Conservation (phyloP, 75 land plant species). For the Pseudotsuga menziesii region DNA sequence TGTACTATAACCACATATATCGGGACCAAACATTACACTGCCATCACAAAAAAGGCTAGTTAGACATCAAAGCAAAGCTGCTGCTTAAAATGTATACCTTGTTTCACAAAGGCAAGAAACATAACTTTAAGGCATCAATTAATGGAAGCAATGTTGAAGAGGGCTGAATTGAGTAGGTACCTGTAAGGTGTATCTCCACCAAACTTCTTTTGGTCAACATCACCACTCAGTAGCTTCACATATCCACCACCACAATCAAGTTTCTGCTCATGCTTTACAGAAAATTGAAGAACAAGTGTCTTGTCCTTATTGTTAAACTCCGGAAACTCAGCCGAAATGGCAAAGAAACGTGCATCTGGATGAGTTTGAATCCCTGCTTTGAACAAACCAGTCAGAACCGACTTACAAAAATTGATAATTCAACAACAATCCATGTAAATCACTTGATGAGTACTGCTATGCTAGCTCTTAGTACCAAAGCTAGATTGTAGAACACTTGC, state of each 20-base stretch:
- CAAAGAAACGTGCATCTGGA: constrained; percentile 47
- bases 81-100: no score
- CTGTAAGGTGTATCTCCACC: constrained; percentile 67
- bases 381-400: background rate
- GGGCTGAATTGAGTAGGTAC: constrained; percentile 5
- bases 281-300: constrained; percentile 53
- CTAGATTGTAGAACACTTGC: no score
- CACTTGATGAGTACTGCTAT: no score
- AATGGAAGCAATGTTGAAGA: background rate
- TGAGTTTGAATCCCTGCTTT: constrained; percentile 52
- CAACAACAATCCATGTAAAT: background rate
- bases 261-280: constrained; percentile 61
- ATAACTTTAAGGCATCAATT: background rate
- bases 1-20: constrained; percentile 62
- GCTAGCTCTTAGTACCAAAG: no score
- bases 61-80: background rate
- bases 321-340: constrained; percentile 46
- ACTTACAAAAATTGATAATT: background rate
- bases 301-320: constrained; percentile 49
- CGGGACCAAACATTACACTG: constrained; percentile 81
- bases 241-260: constrained; percentile 72
- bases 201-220: constrained; percentile 45
- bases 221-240: constrained; percentile 51
- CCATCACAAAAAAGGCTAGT: background rate
- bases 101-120: no score